phyloP scores from a whole-genome alignment of 163 green algal species.

The Trebouxiophyceae sp. region DNA sequence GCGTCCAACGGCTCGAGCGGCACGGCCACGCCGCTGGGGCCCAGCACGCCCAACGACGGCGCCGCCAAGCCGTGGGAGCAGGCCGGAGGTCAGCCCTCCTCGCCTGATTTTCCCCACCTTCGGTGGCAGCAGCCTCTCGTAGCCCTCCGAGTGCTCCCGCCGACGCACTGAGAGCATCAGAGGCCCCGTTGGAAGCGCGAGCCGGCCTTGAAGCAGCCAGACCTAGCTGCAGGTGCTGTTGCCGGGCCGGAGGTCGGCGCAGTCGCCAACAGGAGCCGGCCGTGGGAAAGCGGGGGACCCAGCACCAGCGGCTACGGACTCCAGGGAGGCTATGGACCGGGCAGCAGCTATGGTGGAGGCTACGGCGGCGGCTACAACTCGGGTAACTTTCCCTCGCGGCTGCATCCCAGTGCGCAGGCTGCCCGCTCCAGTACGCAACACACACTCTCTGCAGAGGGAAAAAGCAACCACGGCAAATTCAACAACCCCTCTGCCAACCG shows the following conservation, averaged over 20 bases:
- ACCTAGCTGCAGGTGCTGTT: too few species aligned
- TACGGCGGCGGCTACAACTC: too few species aligned
- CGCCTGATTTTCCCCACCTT: background rate
- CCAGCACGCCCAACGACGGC: conserved; percentile 13
- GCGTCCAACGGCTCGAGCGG: background rate
- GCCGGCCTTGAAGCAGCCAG: background rate
- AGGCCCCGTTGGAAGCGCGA: background rate
- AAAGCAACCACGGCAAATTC: background rate
- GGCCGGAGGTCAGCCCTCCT: conserved; percentile 2
- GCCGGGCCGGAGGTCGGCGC: too few species aligned
- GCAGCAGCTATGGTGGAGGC: too few species aligned
- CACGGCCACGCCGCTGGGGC: conserved; percentile 6
- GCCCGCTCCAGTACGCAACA: conserved; percentile 20
- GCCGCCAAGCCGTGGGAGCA: conserved; percentile 22
- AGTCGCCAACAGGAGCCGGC: too few species aligned
- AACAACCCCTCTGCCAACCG: too few species aligned
- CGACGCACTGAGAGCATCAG: background rate
- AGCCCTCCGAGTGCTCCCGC: background rate
- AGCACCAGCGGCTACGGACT: too few species aligned
- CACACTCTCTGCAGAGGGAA: conserved; percentile 19
- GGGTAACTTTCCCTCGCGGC: background rate
- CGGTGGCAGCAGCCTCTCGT: too few species aligned
- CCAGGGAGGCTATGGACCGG: too few species aligned
- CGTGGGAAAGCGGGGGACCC: too few species aligned
- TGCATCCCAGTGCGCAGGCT: conserved; percentile 21